A percentile compares a stretch with the other conserved stretches of the same genome.
phyloP scores from a whole-genome alignment of 1,284 basidiomycete species.

The Trichosporon sp. region DNA sequence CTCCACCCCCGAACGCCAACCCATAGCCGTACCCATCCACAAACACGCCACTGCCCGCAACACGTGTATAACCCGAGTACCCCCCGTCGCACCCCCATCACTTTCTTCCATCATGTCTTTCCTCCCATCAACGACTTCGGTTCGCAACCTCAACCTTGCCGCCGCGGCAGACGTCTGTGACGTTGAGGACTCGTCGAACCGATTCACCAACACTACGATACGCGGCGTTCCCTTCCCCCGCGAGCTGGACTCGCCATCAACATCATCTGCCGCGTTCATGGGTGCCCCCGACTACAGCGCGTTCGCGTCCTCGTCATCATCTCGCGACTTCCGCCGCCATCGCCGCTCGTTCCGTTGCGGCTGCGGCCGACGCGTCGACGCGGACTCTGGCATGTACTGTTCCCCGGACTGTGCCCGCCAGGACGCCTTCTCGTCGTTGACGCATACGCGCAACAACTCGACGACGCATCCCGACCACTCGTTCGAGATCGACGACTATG shows the following conservation, averaged over 20 bases:
- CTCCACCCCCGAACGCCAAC: constrained; percentile 6
- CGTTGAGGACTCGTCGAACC: constrained; percentile 20
- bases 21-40: constrained; percentile 10
- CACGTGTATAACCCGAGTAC: constrained; percentile 9
- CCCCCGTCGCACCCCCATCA: constrained; percentile 11
- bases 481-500: constrained; percentile 29
- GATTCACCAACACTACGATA: constrained; percentile 23
- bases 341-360: constrained; percentile 15
- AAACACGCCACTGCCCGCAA: background rate
- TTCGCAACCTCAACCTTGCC: constrained; percentile 17
- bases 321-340: constrained; percentile 18
- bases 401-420: constrained; percentile 52
- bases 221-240: constrained; percentile 19
- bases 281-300: constrained; percentile 18
- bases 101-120: constrained; percentile 7
- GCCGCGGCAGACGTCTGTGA: constrained; percentile 18
- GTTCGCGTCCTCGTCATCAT: constrained; percentile 2
- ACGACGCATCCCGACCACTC: constrained; percentile 31
- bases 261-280: constrained; percentile 8
- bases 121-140: constrained; percentile 14
- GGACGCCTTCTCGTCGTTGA: constrained; percentile 55
- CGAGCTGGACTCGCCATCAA: constrained; percentile 27
- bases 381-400: constrained; percentile 52
- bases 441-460: constrained; percentile 42
- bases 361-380: constrained; percentile 43